Percentiles rank a stretch among this genome's conserved stretches.
Conservation (phyloP, 2,329 filamentous ascomycete genomes). For the Phymatotrichopsis omnivora region DNA sequence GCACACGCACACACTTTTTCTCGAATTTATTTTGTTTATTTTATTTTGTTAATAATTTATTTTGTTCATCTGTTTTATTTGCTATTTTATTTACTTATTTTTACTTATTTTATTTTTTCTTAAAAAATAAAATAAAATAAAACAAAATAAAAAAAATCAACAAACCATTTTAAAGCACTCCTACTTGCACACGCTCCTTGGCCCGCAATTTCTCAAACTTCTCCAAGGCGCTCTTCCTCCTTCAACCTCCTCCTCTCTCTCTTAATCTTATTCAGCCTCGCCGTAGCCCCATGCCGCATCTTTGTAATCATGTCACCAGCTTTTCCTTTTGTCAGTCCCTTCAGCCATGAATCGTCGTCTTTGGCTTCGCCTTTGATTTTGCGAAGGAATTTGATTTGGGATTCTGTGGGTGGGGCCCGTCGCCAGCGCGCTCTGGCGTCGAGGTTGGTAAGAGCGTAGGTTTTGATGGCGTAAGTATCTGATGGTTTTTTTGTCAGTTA, state of each 20-base stretch:
- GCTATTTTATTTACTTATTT: too few species aligned
- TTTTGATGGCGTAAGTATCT: slow-evolving; percentile 64
- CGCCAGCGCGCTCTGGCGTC: slow-evolving; percentile 60
- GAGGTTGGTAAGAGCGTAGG: slow-evolving; percentile 60
- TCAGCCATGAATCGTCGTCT: too few species aligned
- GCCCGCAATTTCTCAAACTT: slow-evolving; percentile 32
- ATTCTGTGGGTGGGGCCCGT: slow-evolving; percentile 49
- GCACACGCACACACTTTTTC: too few species aligned
- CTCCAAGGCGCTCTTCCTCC: too few species aligned
- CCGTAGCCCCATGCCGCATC: slow-evolving; percentile 67
- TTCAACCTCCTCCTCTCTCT: slow-evolving; percentile 31
- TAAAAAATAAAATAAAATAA: too few species aligned
- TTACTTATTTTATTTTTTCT: too few species aligned
- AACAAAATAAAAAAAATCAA: not conserved
- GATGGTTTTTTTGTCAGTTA: too few species aligned
- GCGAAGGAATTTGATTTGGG: slow-evolving; percentile 61
- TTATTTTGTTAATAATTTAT: too few species aligned
- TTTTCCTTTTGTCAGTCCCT: slow-evolving; percentile 61
- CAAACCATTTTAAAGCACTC: not conserved
- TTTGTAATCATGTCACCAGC: slow-evolving; percentile 90
- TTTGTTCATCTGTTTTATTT: too few species aligned
- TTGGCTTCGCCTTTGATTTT: slow-evolving; percentile 39
- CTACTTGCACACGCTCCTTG: slow-evolving; percentile 14
- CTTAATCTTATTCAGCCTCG: slow-evolving; percentile 42
- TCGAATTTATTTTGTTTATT: too few species aligned